These are phyloP conservation scores for Noccaea bulbosa DNA, from an alignment of 345 rosid genomes.

Conservation along the genomic window DNA sequence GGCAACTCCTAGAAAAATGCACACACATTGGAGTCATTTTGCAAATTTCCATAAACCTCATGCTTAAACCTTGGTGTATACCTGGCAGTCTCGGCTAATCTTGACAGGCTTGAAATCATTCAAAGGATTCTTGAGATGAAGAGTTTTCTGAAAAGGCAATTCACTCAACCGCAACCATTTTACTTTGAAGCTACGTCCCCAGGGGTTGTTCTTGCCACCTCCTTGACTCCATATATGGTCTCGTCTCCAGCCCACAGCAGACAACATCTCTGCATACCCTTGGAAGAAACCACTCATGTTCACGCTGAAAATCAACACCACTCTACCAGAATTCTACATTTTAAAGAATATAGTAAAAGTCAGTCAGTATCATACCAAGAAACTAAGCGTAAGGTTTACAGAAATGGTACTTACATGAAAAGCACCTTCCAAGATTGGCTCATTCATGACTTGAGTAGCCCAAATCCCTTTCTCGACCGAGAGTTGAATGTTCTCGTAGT, in stretches of 20 bases:
- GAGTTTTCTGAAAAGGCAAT: conserved; percentile 92
- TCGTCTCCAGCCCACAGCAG: conserved; percentile 90
- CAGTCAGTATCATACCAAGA: neutral
- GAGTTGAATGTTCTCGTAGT: conserved; percentile 73
- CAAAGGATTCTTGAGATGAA: conserved; percentile 92
- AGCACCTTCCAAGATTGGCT: conserved; percentile 93
- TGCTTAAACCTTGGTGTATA: conserved; percentile 30
- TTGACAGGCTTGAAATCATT: conserved; percentile 94
- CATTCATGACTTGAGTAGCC: conserved; percentile 99
- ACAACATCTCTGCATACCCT: conserved; percentile 98
- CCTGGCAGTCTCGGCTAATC: conserved; percentile 99
- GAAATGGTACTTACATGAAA: conserved; percentile 66
- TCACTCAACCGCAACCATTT: conserved; percentile 84
- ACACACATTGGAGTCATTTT: neutral
- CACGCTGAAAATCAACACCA: conserved; percentile 87
- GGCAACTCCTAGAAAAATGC: conserved; percentile 70
- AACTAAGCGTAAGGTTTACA: conserved; percentile 35
- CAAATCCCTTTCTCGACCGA: conserved; percentile 85
- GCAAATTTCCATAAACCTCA: no score
- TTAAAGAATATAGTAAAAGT: conserved; percentile 44
- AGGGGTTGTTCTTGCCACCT: conserved; percentile 77
- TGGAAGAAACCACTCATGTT: conserved; percentile 99
- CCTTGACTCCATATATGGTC: conserved; percentile 93
- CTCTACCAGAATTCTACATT: conserved; percentile 81
- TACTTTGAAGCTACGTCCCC: conserved; percentile 95